These are phyloP conservation scores for Ulota crispa DNA, from an alignment of 225 moss, liverwort and hornwort species.

Conservation along the genomic window DNA sequence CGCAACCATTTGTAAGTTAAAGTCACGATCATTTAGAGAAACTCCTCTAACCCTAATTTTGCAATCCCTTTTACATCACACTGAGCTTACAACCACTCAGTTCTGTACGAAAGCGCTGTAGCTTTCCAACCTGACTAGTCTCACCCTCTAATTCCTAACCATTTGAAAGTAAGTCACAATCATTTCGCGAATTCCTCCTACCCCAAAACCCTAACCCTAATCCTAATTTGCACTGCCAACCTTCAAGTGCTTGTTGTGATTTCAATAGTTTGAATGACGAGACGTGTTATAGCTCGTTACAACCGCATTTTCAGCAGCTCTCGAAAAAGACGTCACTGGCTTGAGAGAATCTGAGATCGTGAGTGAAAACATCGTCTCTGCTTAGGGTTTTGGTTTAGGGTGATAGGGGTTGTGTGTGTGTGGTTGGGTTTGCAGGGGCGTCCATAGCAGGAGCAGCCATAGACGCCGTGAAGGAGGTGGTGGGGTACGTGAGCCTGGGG, in stretches of 20 bases:
- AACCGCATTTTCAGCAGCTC: background rate
- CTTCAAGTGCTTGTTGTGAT: background rate
- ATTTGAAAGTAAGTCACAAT: too few species aligned
- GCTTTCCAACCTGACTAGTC: too few species aligned
- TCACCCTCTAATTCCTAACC: too few species aligned
- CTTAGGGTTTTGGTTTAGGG: background rate
- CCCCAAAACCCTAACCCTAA: background rate
- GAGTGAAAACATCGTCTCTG: background rate
- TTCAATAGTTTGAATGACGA: background rate
- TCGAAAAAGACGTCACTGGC: background rate
- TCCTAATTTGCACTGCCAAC: background rate
- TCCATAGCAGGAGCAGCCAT: slow-evolving; percentile 87
- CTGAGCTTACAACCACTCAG: too few species aligned
- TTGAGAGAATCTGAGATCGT: background rate
- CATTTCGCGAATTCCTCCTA: too few species aligned
- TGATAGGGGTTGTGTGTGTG: background rate
- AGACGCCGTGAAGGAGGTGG: slow-evolving; percentile 58
- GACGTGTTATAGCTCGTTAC: background rate
- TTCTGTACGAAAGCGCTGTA: background rate
- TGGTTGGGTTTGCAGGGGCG: slow-evolving; percentile 53
- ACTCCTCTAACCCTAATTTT: too few species aligned
- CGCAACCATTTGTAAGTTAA: background rate
- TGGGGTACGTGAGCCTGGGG: slow-evolving; percentile 80
- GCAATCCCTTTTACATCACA: background rate
- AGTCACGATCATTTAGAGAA: background rate